phyloP scores from a whole-genome alignment of 192 early-diverging fungal genomes.

The Podila horticola region DNA sequence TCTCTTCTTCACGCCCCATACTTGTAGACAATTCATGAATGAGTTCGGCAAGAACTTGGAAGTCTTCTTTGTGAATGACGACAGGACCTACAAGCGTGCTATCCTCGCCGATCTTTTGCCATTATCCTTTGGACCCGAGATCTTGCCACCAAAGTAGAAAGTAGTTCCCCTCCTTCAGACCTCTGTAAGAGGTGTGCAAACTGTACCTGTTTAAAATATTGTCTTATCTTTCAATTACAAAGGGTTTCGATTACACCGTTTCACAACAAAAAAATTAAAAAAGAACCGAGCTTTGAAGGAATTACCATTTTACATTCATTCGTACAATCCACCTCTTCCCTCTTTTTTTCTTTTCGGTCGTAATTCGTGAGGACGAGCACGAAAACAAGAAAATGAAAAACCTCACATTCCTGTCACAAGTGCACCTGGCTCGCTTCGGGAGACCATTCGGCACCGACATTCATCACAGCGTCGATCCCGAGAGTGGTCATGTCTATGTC shows the following conservation, averaged over 20 bases:
- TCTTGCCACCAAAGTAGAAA: conserved; percentile 27
- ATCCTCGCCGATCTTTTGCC: conserved; percentile 42
- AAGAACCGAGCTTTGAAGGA: neutral
- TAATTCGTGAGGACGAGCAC: conserved; percentile 1
- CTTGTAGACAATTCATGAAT: conserved; percentile 49
- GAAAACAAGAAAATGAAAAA: conserved; percentile 32
- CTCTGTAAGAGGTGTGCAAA: neutral
- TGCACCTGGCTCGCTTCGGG: conserved; percentile 43
- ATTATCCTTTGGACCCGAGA: conserved; percentile 49
- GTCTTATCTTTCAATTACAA: neutral
- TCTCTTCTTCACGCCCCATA: neutral
- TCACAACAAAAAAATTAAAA: neutral
- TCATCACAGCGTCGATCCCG: conserved; percentile 61
- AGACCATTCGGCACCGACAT: conserved; percentile 42
- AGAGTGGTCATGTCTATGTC: conserved; percentile 62
- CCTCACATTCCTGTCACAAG: conserved; percentile 46
- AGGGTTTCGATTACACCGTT: neutral
- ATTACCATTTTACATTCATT: neutral
- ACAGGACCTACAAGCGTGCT: conserved; percentile 46
- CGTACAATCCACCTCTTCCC: neutral
- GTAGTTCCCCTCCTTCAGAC: neutral
- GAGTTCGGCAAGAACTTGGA: conserved; percentile 53
- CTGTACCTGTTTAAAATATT: neutral
- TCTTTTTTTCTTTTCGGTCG: neutral
- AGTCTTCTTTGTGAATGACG: conserved; percentile 50